Conservation (phyloP, 768 basidiomycete genomes). For the Hortiboletus flavorubellus region DNA sequence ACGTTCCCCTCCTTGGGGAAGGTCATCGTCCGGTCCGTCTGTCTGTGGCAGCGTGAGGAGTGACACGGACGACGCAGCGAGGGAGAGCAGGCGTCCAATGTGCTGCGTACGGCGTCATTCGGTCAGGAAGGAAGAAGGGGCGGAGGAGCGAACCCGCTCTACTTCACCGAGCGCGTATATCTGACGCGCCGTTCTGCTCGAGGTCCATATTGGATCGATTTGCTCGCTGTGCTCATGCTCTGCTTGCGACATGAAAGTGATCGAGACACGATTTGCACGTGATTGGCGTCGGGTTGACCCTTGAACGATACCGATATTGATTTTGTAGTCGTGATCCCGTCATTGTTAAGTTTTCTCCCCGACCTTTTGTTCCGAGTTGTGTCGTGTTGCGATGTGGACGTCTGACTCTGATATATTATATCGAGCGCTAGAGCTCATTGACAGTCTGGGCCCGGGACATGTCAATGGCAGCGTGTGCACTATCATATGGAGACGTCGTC, state of each 20-base stretch:
- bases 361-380: too few relatives aligned
- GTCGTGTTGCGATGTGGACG: too few relatives aligned
- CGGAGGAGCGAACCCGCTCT: constrained; percentile 54
- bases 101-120: constrained; percentile 44
- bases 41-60: constrained; percentile 82
- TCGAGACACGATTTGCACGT: too few relatives aligned
- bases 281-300: too few relatives aligned
- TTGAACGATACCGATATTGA: too few relatives aligned
- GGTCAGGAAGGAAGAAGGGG: neutral
- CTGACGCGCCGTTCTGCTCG: constrained; percentile 76
- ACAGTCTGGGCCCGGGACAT: too few relatives aligned
- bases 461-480: too few relatives aligned
- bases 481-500: too few relatives aligned
- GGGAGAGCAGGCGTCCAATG: constrained; percentile 68
- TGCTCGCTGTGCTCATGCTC: constrained; percentile 31
- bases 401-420: too few relatives aligned
- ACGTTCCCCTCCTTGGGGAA: constrained; percentile 79
- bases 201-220: constrained; percentile 77
- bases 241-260: constrained; percentile 20
- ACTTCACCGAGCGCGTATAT: constrained; percentile 79
- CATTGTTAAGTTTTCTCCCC: too few relatives aligned
- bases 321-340: too few relatives aligned
- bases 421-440: too few relatives aligned
- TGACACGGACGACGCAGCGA: constrained; percentile 77
- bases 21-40: constrained; percentile 59